Evolutionary conservation across 2,329 filamentous ascomycete genomes (phyloP).

Genomic region (Periconia digitata): DNA sequence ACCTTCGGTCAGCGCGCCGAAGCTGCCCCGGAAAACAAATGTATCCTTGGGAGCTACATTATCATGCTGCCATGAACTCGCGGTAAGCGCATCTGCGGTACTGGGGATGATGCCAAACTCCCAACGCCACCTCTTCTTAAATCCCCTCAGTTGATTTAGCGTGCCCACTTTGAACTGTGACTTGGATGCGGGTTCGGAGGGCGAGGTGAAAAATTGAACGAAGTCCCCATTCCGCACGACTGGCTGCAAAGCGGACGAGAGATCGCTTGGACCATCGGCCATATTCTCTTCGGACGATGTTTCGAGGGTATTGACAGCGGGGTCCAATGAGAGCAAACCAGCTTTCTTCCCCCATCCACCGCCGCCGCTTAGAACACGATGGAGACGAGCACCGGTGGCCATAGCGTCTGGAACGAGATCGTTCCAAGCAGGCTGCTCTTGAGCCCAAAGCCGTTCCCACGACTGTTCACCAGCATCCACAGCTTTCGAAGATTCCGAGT

Average conservation of each 20-base stretch:
- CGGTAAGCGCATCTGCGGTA: slow-evolving; percentile 43
- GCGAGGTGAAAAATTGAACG: slow-evolving; percentile 49
- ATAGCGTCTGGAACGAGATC: slow-evolving; percentile 22
- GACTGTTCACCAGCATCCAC: not conserved
- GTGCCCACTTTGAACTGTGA: slow-evolving; percentile 1
- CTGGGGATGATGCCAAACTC: slow-evolving; percentile 50
- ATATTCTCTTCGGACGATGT: slow-evolving; percentile 1
- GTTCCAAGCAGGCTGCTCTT: slow-evolving; percentile 22
- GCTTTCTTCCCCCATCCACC: slow-evolving; percentile 83
- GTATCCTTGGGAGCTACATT: slow-evolving; percentile 11
- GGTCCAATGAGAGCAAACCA: slow-evolving; percentile 76
- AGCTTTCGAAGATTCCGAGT: not conserved
- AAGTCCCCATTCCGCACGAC: slow-evolving; percentile 65
- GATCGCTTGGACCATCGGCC: slow-evolving; percentile 25
- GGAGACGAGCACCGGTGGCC: slow-evolving; percentile 42
- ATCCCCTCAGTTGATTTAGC: not conserved
- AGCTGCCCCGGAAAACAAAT: slow-evolving; percentile 45
- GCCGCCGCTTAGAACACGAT: slow-evolving; percentile 69
- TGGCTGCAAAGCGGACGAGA: slow-evolving; percentile 50
- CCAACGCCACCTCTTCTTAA: slow-evolving; percentile 16
- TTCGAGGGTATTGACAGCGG: slow-evolving; percentile 36
- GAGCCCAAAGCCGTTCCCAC: slow-evolving; percentile 23
- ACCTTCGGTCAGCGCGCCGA: slow-evolving; percentile 64
- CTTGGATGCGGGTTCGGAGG: slow-evolving; percentile 5
- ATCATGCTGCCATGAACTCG: slow-evolving; percentile 21